These are phyloP conservation scores for Sedum album DNA, from an alignment of 164 flowering plant species.

Conservation along the genomic window DNA sequence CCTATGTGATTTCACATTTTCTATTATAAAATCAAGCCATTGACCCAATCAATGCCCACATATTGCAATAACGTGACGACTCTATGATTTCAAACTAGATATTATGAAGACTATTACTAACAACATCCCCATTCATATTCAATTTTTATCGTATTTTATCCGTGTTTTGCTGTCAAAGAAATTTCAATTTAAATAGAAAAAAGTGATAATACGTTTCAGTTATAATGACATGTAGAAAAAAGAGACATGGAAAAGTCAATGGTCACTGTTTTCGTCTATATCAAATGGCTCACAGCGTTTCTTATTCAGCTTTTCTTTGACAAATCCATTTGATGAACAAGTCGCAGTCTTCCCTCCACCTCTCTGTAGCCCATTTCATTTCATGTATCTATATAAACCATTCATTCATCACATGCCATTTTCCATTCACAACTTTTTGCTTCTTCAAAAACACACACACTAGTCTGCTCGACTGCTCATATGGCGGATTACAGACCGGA, in stretches of 20 bases:
- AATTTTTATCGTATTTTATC: too few species aligned
- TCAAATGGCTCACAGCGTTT: background rate
- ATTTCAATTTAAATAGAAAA: too few species aligned
- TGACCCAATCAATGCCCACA: too few species aligned
- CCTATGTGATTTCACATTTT: too few species aligned
- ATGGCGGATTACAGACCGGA: background rate
- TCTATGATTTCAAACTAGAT: too few species aligned
- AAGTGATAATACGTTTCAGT: too few species aligned
- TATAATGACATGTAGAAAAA: background rate
- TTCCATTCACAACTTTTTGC: background rate
- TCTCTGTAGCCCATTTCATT: background rate
- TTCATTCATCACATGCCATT: background rate
- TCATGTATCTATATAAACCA: background rate
- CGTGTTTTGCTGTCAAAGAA: too few species aligned
- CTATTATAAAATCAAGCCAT: too few species aligned
- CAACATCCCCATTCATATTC: too few species aligned
- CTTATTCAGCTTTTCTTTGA: background rate
- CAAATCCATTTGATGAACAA: background rate
- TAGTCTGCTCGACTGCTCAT: background rate
- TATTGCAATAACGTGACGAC: too few species aligned
- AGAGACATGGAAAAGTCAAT: background rate
- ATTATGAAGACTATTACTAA: too few species aligned
- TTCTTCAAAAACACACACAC: background rate
- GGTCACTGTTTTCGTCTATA: background rate
- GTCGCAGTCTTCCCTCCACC: background rate